Base-by-base conservation (phyloP, 805 yeast genomes). In the Lipomyces sp. region DNA sequence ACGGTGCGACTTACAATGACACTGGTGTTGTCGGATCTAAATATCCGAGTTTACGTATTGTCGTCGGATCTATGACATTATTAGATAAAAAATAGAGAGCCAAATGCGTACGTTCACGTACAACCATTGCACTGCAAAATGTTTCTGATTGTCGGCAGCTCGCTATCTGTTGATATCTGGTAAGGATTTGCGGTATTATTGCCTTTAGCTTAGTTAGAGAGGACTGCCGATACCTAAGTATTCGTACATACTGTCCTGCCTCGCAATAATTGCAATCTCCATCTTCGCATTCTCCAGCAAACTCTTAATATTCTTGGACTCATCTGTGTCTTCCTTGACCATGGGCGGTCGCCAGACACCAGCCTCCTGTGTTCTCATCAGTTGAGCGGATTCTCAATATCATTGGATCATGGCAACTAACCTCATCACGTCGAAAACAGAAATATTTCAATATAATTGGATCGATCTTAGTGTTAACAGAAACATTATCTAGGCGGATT, bases 391-490 rank as follows among this genome's bases (percentile, higher is more conserved):
- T 59, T 59, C 42, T 32, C 18, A 59, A 51, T 42, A 6, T 24
- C 3, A 7, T 51, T 1, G 24, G 34, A 24, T 8, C 34, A 13
- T 24, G 24, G 54, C 54, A 29, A 13, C 63, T 15, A 15, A 33
- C 59, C 37, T 53, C 35, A 53, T 67, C 65, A n/a, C 61, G 62
- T 2, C 34, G 62, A 48, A 67, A 67, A 8, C 45, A 51, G 34
- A 66, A 67, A 3, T 29, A 35, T 7, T 8, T 74, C 29, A 92
- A 77, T 60, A 90, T 77, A 0, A 78, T 75, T 1, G 89, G 81
- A 69, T 89, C 86, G 4, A 90, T 75, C 64, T 85, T 85, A 2
- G 89, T 79, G 68, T 84, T 86, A 64, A 89, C 76, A 1, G 82
- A 78, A 15, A 85, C 80, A 66, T 83, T 83, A n/a, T 78, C 75